A percentile compares a stretch with the other conserved stretches of the same genome.
phyloP scores from a whole-genome alignment of 1,284 basidiomycete species.

The Papiliotrema flavescens region DNA sequence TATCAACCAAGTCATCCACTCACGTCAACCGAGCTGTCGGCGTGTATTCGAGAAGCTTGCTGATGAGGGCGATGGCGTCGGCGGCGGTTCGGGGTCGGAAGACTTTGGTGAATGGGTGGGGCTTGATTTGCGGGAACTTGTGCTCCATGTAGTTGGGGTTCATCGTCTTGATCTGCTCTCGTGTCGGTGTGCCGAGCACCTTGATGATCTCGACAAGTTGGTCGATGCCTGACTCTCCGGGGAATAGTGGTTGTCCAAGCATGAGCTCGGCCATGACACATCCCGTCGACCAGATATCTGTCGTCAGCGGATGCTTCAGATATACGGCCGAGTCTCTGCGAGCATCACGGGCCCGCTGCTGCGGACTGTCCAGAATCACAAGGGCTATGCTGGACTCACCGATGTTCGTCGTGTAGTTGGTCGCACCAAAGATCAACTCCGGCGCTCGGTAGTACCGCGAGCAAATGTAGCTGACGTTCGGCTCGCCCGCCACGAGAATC shows the following conservation, averaged over 20 bases:
- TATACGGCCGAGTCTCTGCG: neutral
- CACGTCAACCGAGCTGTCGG: slow-evolving; percentile 77
- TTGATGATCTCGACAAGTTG: slow-evolving; percentile 99
- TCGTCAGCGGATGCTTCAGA: slow-evolving; percentile 7
- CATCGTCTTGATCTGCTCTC: slow-evolving; percentile 99
- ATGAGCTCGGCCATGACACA: slow-evolving; percentile 99
- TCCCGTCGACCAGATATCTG: slow-evolving; percentile 99
- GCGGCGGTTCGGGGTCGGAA: slow-evolving; percentile 96
- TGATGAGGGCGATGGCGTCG: slow-evolving; percentile 94
- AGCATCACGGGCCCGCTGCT: too few species aligned
- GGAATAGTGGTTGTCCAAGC: slow-evolving; percentile 98
- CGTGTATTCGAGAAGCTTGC: slow-evolving; percentile 94
- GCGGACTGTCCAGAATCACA: too few species aligned
- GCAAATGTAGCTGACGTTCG: slow-evolving; percentile 99
- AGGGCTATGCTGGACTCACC: too few species aligned
- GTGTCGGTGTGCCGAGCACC: slow-evolving; percentile 93
- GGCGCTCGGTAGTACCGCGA: slow-evolving; percentile 99
- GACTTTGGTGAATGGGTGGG: slow-evolving; percentile 93
- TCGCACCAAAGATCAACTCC: slow-evolving; percentile 98
- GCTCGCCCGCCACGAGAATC: slow-evolving; percentile 95
- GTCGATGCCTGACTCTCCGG: slow-evolving; percentile 99
- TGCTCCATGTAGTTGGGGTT: slow-evolving; percentile 99
- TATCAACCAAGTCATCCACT: slow-evolving; percentile 14
- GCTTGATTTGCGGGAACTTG: slow-evolving; percentile 99
- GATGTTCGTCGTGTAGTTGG: slow-evolving; percentile 99